Percentiles rank a stretch among this genome's conserved stretches.
phyloP scores from a whole-genome alignment of 106 monocot genomes.

The Apostasia shenzhenica region DNA sequence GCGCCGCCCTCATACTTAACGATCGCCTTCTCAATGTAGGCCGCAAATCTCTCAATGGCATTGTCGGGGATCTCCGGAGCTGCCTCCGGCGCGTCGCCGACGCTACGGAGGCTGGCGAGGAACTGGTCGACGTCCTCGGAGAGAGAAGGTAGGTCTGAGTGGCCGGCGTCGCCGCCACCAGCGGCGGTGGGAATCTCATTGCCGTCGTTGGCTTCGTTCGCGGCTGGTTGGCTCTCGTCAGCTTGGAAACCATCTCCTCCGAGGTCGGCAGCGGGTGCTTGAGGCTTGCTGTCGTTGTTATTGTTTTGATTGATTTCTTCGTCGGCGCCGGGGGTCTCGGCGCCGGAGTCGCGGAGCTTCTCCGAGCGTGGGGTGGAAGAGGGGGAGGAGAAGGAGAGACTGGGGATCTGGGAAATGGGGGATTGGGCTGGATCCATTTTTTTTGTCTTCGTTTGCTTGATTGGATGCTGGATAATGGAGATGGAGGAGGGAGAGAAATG shows the following conservation, averaged over 20 bases:
- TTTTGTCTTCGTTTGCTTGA: not conserved
- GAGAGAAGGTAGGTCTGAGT: constrained; percentile 5
- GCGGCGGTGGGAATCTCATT: not conserved
- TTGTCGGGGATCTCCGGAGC: constrained; percentile 15
- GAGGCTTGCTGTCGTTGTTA: not conserved
- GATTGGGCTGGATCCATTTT: constrained; percentile 24
- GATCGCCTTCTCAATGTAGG: constrained; percentile 27
- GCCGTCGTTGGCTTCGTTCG: not conserved
- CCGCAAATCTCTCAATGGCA: constrained; percentile 15
- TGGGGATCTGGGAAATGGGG: constrained; percentile 20
- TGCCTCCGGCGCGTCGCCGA: not conserved
- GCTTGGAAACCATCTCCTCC: not conserved
- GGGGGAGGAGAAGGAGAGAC: constrained; percentile 28
- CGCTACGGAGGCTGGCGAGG: constrained; percentile 4
- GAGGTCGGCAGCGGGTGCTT: not conserved
- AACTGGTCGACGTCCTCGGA: constrained; percentile 27
- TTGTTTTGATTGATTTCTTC: not conserved
- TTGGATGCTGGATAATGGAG: not conserved
- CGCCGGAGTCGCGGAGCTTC: constrained; percentile 7
- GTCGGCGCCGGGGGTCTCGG: not conserved
- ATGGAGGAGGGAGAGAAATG: not conserved
- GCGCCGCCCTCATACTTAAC: constrained; percentile 12
- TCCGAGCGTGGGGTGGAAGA: constrained; percentile 13
- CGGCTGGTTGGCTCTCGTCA: not conserved
- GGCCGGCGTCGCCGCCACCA: not conserved